Percentiles rank a stretch among this genome's conserved stretches.
Evolutionary conservation across 805 yeast species (phyloP).

Genomic region (Yamadazyma sp.): DNA sequence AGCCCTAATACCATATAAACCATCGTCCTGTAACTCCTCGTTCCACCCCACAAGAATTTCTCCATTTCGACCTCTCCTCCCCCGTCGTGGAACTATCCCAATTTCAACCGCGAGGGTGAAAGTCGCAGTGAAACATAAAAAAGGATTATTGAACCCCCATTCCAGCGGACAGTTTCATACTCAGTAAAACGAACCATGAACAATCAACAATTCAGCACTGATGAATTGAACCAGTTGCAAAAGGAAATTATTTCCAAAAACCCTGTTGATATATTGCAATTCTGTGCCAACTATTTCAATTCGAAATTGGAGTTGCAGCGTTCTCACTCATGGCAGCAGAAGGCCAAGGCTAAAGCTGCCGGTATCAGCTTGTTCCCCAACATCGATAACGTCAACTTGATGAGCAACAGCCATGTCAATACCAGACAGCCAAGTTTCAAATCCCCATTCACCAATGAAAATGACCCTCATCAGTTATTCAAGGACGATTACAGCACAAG

Average conservation of each 20-base stretch:
- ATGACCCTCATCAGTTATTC: conserved; percentile 59
- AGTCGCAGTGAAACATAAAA: conserved; percentile 5
- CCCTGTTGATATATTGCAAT: conserved; percentile 71
- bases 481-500: conserved; percentile 26
- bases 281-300: conserved; percentile 73
- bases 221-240: conserved; percentile 64
- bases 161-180: conserved; percentile 3
- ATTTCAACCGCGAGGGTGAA: conserved; percentile 5
- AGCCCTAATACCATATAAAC: too few species aligned
- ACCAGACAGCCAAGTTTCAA: conserved; percentile 51
- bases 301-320: conserved; percentile 61
- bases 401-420: conserved; percentile 25
- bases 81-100: too few species aligned
- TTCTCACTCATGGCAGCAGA: conserved; percentile 50
- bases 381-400: conserved; percentile 33
- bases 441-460: conserved; percentile 53
- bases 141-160: conserved; percentile 5
- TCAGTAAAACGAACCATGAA: conserved; percentile 3
- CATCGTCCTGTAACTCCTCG: too few species aligned
- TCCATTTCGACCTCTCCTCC: too few species aligned
- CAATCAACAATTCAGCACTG: conserved; percentile 21
- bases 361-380: conserved; percentile 50
- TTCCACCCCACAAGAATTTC: too few species aligned
- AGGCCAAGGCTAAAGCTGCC: conserved; percentile 46
- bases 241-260: conserved; percentile 50